Base-by-base conservation (phyloP, 1,139 yeast species). In the Wickerhamiella pararugosa region DNA sequence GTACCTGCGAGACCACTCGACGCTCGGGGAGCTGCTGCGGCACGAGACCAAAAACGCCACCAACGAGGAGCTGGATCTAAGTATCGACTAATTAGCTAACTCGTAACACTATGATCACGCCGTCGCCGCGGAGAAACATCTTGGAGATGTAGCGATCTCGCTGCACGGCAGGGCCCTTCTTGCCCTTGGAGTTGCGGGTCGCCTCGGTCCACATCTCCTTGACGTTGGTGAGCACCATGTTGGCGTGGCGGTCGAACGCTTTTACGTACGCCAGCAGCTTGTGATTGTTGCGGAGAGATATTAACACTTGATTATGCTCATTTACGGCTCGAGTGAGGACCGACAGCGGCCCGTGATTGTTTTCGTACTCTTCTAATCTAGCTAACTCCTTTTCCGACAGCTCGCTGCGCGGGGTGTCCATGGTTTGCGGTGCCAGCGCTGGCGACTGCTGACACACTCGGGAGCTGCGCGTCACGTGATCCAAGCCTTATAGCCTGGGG, bases 191-290 rank as follows among this genome's bases (percentile, higher is more conserved):
- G 46, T 71, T 75, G 53, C 73, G 67, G 31, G 79, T 73, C 1
- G 67, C 66, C 53, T 84, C 94, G 0, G 82, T 75, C 94, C 94
- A 84, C 53, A 84, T 65, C 59, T 90, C 98, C 58, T 82, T 84
- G 35, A 90, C 97, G 54, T 86, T 84, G 55, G 84, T 96, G 51
- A 90, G 65, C 6, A 90, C 79, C 80, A 90, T 75, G 59, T 90
- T 90, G 49, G 95, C 80, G 61, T 90, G 99, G 55, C 96, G 76
- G 59, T 90, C 99, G 59, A 86, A 92, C 0, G 97, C 97, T 57
- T 82, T 81, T 40, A 90, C 92, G 51, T 82, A 75, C 1, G 90
- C 96, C 28, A 90, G 71, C 37, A 90, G 69, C 61, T 90, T 90
- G 57, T 86, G 95, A 61, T 87, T 87, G 59, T 90, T 90, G 55